Conservation (phyloP, 257 asterid genomes). For the Marsdenia floribunda region DNA sequence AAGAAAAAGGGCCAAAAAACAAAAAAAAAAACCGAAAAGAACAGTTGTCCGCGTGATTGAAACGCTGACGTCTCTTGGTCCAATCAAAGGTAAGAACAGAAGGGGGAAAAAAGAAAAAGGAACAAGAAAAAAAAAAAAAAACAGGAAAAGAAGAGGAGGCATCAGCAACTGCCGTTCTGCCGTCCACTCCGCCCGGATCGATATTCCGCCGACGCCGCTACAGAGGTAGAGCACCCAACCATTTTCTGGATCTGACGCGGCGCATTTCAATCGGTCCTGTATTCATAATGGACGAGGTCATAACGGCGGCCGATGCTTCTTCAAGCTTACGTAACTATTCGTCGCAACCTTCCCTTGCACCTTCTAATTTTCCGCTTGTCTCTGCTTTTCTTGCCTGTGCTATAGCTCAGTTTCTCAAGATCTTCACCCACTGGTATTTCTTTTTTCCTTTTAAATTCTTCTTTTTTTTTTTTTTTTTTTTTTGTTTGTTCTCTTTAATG, state of each 20-base stretch:
- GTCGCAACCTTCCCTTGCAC: slow-evolving; percentile 35
- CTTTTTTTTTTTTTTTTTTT: too few relatives aligned
- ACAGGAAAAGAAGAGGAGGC: neutral
- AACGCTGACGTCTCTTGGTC: neutral
- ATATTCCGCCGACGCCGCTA: neutral
- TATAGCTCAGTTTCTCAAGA: slow-evolving; percentile 89
- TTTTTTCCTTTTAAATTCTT: slow-evolving; percentile 3
- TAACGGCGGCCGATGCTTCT: slow-evolving; percentile 66
- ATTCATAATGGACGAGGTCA: slow-evolving; percentile 36
- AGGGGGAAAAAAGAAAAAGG: neutral
- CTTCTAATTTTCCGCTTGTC: slow-evolving; percentile 63
- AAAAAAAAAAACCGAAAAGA: too few relatives aligned
- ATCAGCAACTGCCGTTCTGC: neutral
- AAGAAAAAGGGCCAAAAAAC: too few relatives aligned
- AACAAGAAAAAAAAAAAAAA: neutral
- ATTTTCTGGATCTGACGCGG: neutral
- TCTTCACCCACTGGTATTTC: slow-evolving; percentile 75
- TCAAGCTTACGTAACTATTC: slow-evolving; percentile 51
- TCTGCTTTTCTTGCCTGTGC: slow-evolving; percentile 86
- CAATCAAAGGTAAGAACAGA: too few relatives aligned
- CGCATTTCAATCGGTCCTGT: neutral
- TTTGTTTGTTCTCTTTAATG: neutral
- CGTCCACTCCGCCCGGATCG: neutral
- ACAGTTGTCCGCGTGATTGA: neutral
- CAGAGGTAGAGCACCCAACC: neutral